A percentile compares a stretch with the other conserved stretches of the same genome.
phyloP scores from a whole-genome alignment of 2,329 filamentous ascomycete genomes.

The Neurospora sp. region DNA sequence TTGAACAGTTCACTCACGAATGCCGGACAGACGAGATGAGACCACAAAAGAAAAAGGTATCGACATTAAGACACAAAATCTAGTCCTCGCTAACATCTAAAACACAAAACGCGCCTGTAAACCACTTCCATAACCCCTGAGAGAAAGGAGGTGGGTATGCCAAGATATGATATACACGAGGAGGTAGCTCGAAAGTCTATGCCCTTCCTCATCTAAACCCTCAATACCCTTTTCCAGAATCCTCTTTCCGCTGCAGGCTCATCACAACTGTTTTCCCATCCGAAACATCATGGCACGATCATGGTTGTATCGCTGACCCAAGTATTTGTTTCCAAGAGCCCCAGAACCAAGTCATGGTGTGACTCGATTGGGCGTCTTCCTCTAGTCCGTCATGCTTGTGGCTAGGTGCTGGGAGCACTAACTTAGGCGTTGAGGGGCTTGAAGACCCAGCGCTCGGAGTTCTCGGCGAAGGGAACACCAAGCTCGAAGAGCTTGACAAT shows the following conservation, averaged over 20 bases:
- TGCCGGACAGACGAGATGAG: not conserved
- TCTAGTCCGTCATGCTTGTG: not conserved
- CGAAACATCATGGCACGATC: not conserved
- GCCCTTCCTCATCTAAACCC: not conserved
- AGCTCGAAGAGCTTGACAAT: constrained; percentile 82
- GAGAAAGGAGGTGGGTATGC: not conserved
- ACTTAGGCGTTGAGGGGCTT: constrained; percentile 41
- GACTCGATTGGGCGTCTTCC: not conserved
- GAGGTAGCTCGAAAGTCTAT: not conserved
- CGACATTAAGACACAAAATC: not conserved
- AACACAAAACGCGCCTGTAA: not conserved
- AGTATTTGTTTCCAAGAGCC: not conserved
- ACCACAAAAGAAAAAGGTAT: not conserved
- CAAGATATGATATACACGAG: not conserved
- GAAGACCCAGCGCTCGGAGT: constrained; percentile 51
- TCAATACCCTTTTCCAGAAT: not conserved
- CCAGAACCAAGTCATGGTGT: not conserved
- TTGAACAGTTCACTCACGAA: not conserved
- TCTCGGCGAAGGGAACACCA: constrained; percentile 75
- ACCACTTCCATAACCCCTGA: not conserved
- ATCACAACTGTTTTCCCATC: not conserved
- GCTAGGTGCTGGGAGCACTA: not conserved
- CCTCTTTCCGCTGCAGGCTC: not conserved
- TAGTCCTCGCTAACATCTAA: not conserved
- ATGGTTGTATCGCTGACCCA: not conserved